A percentile compares a stretch with the other conserved stretches of the same genome.
Conservation (phyloP, 805 yeast genomes). For the Tetrapisispora taiwanensis region DNA sequence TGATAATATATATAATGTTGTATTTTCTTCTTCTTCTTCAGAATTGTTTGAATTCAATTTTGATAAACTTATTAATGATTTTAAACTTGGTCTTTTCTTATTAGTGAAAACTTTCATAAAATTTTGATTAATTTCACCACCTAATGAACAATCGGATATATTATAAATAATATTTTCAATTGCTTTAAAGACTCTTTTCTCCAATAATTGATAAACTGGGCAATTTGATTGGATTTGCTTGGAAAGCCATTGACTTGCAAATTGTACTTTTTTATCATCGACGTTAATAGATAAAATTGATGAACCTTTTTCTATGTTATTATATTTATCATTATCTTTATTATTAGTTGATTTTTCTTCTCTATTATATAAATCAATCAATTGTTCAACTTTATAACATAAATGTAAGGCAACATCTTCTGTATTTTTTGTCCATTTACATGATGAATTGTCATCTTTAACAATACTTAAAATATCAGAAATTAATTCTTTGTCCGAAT, state of each 20-base stretch:
- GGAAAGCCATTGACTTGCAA: conserved; percentile 38
- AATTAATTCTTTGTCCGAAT: conserved; percentile 41
- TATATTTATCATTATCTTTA: background rate
- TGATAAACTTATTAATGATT: conserved; percentile 1
- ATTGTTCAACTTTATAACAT: conserved; percentile 23
- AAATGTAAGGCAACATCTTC: conserved; percentile 56
- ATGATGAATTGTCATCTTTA: conserved; percentile 73
- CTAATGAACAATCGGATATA: conserved; percentile 15
- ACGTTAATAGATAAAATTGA: conserved; percentile 3
- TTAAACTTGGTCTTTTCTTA: background rate
- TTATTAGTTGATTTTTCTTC: background rate
- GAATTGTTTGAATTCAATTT: conserved; percentile 12
- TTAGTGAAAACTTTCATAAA: background rate
- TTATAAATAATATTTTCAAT: conserved; percentile 30
- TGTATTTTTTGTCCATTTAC: conserved; percentile 82
- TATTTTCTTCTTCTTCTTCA: conserved; percentile 6
- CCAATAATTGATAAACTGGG: conserved; percentile 63
- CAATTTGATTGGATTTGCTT: conserved; percentile 76
- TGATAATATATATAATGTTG: background rate
- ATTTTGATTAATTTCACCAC: conserved; percentile 3
- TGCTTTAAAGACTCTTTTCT: conserved; percentile 46
- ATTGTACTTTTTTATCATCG: conserved; percentile 25
- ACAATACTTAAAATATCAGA: conserved; percentile 68
- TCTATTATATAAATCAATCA: conserved; percentile 16
- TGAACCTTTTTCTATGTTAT: background rate